phyloP scores from a whole-genome alignment of 768 basidiomycete genomes.

The Rhizopogon vulgaris region DNA sequence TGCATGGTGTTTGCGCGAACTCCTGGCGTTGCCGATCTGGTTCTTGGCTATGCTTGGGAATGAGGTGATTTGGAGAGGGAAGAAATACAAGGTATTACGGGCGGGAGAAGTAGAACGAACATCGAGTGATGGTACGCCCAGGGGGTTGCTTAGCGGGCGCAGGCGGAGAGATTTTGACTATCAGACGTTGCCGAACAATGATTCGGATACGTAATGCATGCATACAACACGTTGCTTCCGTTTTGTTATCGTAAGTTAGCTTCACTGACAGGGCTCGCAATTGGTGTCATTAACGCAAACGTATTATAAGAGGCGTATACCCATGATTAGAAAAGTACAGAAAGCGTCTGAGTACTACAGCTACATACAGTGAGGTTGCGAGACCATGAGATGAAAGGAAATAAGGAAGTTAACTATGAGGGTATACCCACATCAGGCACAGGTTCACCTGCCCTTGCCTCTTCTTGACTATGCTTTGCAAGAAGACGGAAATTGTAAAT shows the following conservation, averaged over 20 bases:
- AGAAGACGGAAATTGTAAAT: slow-evolving; percentile 44
- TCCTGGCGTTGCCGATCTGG: slow-evolving; percentile 86
- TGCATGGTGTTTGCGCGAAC: slow-evolving; percentile 78
- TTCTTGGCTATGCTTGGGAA: slow-evolving; percentile 73
- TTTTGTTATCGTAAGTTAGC: not conserved
- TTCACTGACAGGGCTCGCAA: too few species aligned
- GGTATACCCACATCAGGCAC: slow-evolving; percentile 1
- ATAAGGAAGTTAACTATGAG: not conserved
- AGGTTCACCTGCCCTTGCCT: slow-evolving; percentile 24
- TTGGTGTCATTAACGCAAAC: slow-evolving; percentile 1
- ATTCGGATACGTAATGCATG: slow-evolving; percentile 12
- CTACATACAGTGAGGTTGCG: slow-evolving; percentile 3
- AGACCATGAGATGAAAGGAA: not conserved
- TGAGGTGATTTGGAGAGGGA: slow-evolving; percentile 85
- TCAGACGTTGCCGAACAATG: slow-evolving; percentile 3
- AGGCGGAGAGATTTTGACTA: slow-evolving; percentile 6
- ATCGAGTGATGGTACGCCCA: slow-evolving; percentile 9
- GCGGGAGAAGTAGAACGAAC: slow-evolving; percentile 63
- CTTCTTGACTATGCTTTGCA: slow-evolving; percentile 32
- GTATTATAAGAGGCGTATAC: slow-evolving; percentile 28
- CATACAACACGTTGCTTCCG: slow-evolving; percentile 4
- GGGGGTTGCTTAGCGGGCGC: slow-evolving; percentile 22
- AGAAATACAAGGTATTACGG: slow-evolving; percentile 60
- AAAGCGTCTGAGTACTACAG: slow-evolving; percentile 15
- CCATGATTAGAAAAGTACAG: slow-evolving; percentile 31